Conservation (phyloP, 2,329 filamentous ascomycete genomes). For the Trichoderma citrinoviride region DNA sequence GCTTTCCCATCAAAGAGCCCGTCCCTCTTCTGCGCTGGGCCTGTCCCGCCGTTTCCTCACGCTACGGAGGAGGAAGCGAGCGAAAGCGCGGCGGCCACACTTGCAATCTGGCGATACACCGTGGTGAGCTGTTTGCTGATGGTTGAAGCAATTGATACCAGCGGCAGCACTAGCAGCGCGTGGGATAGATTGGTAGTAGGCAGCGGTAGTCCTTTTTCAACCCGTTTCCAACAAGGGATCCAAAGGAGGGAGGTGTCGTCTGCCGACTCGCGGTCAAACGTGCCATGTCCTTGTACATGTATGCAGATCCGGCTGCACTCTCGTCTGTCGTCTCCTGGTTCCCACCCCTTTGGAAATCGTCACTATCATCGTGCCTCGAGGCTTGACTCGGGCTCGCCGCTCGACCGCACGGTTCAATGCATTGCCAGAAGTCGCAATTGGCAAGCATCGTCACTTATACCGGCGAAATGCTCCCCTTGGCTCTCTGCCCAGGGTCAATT, state of each 20-base stretch:
- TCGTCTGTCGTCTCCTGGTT: background rate
- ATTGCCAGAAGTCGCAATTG: background rate
- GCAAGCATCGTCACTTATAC: background rate
- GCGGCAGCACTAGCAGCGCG: background rate
- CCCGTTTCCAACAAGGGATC: background rate
- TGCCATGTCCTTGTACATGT: background rate
- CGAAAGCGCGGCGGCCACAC: slow-evolving; percentile 13
- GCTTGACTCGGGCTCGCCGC: background rate
- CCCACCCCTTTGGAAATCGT: background rate
- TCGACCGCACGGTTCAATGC: background rate
- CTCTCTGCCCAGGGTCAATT: background rate
- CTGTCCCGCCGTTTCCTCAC: slow-evolving; percentile 11
- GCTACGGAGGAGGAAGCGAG: slow-evolving; percentile 1
- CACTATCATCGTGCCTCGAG: background rate
- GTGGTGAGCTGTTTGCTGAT: background rate
- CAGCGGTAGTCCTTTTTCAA: background rate
- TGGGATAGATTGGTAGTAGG: background rate
- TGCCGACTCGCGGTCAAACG: background rate
- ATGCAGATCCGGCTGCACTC: background rate
- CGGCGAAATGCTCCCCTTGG: background rate
- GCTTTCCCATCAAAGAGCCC: background rate
- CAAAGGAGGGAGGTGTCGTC: background rate
- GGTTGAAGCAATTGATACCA: background rate
- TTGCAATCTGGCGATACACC: background rate
- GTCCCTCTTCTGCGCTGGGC: slow-evolving; percentile 6